Conservation (phyloP, 148 eudicot species). For the Hydrangea macrophylla region DNA sequence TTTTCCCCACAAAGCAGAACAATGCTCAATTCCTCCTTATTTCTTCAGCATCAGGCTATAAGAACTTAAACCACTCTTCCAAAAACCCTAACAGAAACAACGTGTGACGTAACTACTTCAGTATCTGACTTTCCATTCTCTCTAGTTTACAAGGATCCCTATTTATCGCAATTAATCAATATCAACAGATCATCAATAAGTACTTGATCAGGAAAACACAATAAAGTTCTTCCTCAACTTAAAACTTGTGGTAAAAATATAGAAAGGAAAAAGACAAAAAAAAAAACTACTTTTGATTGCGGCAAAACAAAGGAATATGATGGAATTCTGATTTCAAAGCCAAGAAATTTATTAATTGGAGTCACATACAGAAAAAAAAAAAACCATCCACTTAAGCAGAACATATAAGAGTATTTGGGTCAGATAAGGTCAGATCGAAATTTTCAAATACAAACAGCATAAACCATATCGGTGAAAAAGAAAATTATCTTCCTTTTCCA, state of each 20-base stretch:
- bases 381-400: not conserved
- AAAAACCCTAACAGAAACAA: conserved; percentile 19
- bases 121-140: not conserved
- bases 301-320: not conserved
- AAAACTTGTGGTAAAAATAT: not conserved
- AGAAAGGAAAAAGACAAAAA: too few relatives aligned
- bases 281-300: not conserved
- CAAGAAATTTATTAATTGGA: too few relatives aligned
- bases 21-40: conserved; percentile 25
- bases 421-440: not conserved
- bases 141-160: not conserved
- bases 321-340: not conserved
- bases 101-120: conserved; percentile 11
- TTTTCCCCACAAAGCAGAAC: conserved; percentile 21
- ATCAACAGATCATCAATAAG: not conserved
- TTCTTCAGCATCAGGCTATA: conserved; percentile 36
- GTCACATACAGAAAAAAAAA: not conserved
- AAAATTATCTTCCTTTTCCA: not conserved
- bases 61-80: conserved; percentile 13
- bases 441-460: not conserved
- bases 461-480: not conserved
- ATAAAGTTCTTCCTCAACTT: not conserved
- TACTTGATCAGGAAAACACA: conserved; percentile 4
- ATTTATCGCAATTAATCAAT: not conserved
- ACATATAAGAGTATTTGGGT: not conserved